Evolutionary conservation across 2,329 filamentous ascomycete species (phyloP).

Genomic region (Penicillium frequentans): DNA sequence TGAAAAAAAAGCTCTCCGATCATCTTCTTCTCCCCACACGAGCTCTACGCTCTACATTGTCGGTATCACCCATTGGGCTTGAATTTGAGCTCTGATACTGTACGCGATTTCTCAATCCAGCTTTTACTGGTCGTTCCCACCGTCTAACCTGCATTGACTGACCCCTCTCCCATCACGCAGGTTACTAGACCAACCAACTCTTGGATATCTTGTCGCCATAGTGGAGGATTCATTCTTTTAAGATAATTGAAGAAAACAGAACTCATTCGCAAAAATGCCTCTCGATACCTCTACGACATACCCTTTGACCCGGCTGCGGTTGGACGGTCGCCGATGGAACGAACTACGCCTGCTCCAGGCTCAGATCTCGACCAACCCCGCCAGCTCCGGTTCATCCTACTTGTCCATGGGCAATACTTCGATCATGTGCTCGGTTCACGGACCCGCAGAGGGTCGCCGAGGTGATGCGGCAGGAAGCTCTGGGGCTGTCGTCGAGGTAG

Average conservation of each 20-base stretch:
- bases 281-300: constrained; percentile 93
- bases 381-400: constrained; percentile 89
- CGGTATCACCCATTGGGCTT: neutral
- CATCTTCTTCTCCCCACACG: constrained; percentile 4
- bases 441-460: constrained; percentile 70
- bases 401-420: constrained; percentile 98
- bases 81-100: neutral
- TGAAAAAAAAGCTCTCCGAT: constrained; percentile 17
- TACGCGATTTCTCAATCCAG: neutral
- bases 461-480: constrained; percentile 47
- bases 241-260: neutral
- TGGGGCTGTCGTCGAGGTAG: constrained; percentile 72
- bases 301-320: constrained; percentile 77
- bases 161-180: neutral
- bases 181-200: neutral
- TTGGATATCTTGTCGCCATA: neutral
- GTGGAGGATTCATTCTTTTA: neutral
- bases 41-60: neutral
- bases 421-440: constrained; percentile 87
- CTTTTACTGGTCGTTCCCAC: neutral
- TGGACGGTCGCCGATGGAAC: constrained; percentile 91
- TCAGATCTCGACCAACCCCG: constrained; percentile 87
- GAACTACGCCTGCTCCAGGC: constrained; percentile 86
- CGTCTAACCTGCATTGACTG: neutral
- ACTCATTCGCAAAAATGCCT: constrained; percentile 64